These are phyloP conservation scores for Emydomyces testavorans DNA, from an alignment of 2,329 filamentous ascomycete genomes.

Conservation along the genomic window DNA sequence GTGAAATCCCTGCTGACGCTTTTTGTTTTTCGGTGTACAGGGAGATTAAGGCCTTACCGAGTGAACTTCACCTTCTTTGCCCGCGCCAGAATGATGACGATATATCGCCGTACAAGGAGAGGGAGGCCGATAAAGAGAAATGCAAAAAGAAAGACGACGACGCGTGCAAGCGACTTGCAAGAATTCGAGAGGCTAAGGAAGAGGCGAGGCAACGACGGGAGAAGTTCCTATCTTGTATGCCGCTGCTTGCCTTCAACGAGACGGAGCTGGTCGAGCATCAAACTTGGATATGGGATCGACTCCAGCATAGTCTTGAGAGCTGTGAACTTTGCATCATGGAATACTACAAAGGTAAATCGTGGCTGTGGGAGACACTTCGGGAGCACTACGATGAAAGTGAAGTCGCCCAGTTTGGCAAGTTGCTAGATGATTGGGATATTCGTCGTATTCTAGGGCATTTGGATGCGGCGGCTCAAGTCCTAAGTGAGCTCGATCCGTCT, in stretches of 20 bases:
- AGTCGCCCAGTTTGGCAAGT: slow-evolving; percentile 41
- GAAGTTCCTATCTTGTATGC: slow-evolving; percentile 54
- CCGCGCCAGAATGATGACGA: slow-evolving; percentile 54
- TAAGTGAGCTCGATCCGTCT: slow-evolving; percentile 41
- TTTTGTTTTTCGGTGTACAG: slow-evolving; percentile 19
- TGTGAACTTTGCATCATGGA: slow-evolving; percentile 62
- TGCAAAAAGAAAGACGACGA: slow-evolving; percentile 34
- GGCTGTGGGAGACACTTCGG: slow-evolving; percentile 50
- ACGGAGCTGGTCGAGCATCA: slow-evolving; percentile 50
- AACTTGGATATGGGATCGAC: slow-evolving; percentile 46
- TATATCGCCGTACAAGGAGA: slow-evolving; percentile 50
- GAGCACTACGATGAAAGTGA: slow-evolving; percentile 43
- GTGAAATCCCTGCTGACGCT: slow-evolving; percentile 6
- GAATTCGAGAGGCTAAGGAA: slow-evolving; percentile 37
- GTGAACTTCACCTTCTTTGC: slow-evolving; percentile 54
- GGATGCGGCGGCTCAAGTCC: slow-evolving; percentile 44
- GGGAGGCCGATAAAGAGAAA: slow-evolving; percentile 9
- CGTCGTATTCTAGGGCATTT: slow-evolving; percentile 51
- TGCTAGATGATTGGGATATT: slow-evolving; percentile 51
- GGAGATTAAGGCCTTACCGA: slow-evolving; percentile 35
- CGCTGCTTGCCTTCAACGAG: slow-evolving; percentile 56
- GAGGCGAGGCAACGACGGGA: slow-evolving; percentile 47
- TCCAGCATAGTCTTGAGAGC: slow-evolving; percentile 48
- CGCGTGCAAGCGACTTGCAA: slow-evolving; percentile 24
- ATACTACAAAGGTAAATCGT: slow-evolving; percentile 59